Base-by-base conservation (phyloP, 352 stramenopile genomes). In the Bremia lactucae region DNA sequence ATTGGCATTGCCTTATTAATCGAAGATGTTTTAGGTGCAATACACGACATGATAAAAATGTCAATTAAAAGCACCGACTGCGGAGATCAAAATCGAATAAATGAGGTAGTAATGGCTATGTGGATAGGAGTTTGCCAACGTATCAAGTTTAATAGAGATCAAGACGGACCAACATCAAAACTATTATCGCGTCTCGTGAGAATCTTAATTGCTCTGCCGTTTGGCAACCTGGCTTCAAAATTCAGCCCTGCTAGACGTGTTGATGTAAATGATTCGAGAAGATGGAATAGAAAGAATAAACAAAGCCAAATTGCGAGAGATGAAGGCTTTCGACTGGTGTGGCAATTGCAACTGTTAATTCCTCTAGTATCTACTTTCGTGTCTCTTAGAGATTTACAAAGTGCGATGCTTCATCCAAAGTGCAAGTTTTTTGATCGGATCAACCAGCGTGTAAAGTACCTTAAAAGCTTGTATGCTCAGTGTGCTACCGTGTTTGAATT, bases 171-270 rank as follows among this genome's bases (percentile, higher is more conserved):
- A 36, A 39, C 24, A 3, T 43, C 62, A 25, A 71, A 67, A 16
- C 56, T 82, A 37, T 42, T 43, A 9, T 49, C 71, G 20, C 73
- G 70, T 13, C 52, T 82, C 1, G 28, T 69, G 14, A 55, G 70
- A 0, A 46, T 82, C 20, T 65, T 49, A 23, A 62, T 83, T 23
- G 65, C 83, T 35, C 82, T 82, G 52, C 55, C 63, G 7, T 68
- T 83, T 33, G 73, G 63, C 19, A 50, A 72, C 36, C 31, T 47
- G 31, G 49, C 46, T 20, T 36, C 46, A 21, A 40, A 31, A 3
- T 33, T 44, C 4, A 36, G n/a, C 39, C 35, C 44, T 20, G 46
- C 36, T n/a, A 22, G 24, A 16, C 34, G 11, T 1, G 4, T 26
- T 13, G 26, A 52, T 53, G 28, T 48, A n/a, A 11, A 31, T 26